Evolutionary conservation across 257 asterid genomes (phyloP), one percentile per base, ranked within the genome.

Genomic region (Gardenia jasminoides): DNA sequence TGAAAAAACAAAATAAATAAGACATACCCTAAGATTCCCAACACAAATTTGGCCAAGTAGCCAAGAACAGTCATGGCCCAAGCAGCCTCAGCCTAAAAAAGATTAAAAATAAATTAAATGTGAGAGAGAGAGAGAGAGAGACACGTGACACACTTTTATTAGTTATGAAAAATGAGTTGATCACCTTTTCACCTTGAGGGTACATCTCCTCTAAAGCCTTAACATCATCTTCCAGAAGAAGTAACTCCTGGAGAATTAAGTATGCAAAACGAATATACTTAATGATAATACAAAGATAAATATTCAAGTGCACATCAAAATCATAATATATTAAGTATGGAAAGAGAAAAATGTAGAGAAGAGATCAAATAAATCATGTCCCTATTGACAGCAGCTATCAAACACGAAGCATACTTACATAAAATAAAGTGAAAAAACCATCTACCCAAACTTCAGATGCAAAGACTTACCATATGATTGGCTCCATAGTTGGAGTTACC

Each of bases 141-240:
- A 12, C 46, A 24, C 44, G 12, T 20, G 46, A 44, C 36, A 68
- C 22, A 59, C 13, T 36, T 46, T 43, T 44, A 70, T 80, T 62
- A 70, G 72, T 1, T 20, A 67, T 46, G 36, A 39, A 65, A 44
- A 73, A 67, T 75, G 68, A 70, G 81, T 73, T 50, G 5, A 81
- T 90, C 80, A 96, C 99, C 98, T 96, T 86, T 96, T 96, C 99
- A 59, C 99, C 99, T 84, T 96, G 99, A 79, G 99, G 99, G 87
- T 96, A 96, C 98, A 96, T 91, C 90, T 96, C 98, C 85, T 96
- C 99, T 79, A 96, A 86, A 59, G 96, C 92, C 85, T 96, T 94
- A 80, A 91, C 95, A 56, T 96, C 99, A 36, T 93, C 99, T 87
- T 96, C 99, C 85, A 96, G 82, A 80, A 90, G 97, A 81, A 93